Evolutionary conservation across 164 flowering plant genomes (phyloP), one percentile per base, ranked within the genome.

Genomic region (Saururus chinensis): DNA sequence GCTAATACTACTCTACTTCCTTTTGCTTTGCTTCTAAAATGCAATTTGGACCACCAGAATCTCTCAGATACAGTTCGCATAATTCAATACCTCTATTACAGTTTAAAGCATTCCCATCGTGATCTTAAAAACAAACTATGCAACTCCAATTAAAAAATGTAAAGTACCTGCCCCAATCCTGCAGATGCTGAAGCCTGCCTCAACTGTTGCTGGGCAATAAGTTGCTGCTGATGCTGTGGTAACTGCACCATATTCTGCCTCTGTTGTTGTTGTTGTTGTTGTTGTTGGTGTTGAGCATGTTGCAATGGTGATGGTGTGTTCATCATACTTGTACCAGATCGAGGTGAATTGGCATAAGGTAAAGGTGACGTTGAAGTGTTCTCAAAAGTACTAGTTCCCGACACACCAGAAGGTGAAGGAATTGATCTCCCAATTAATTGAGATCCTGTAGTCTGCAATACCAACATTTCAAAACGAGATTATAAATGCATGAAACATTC

Each of bases 241-340:
- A n/a, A 67, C 63, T 79, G 91, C 81, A 81, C 72, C 68, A 86
- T 63, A 70, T 85, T 84, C 74, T 81, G 87, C 68, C 91, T 78
- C 65, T 80, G 93, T 37, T 79, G 86, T 57, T 80, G 85, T 53
- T 81, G 84, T n/a, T n/a, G n/a, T n/a, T n/a, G n/a, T n/a, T 80
- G 93, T 37, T 79, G 86, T 57, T 80, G 85, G 51, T 81, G 84
- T 53, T 75, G 83, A 54, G 77, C 49, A 60, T 87, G 97, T 66
- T 88, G 98, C 68, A 88, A 96, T 71, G 98, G 98, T 65, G 98
- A 93, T 24, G 96, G 98, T 41, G 91, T 68, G 64, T 93, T 93
- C 92, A 92, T 83, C 66, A 86, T 81, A 61, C 66, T 85, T 58
- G 88, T 66, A 35, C 83, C 82, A 51, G 96, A 86, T 73, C 95